phyloP scores from a whole-genome alignment of 1,284 basidiomycete species.

The Polyporus tsugae region DNA sequence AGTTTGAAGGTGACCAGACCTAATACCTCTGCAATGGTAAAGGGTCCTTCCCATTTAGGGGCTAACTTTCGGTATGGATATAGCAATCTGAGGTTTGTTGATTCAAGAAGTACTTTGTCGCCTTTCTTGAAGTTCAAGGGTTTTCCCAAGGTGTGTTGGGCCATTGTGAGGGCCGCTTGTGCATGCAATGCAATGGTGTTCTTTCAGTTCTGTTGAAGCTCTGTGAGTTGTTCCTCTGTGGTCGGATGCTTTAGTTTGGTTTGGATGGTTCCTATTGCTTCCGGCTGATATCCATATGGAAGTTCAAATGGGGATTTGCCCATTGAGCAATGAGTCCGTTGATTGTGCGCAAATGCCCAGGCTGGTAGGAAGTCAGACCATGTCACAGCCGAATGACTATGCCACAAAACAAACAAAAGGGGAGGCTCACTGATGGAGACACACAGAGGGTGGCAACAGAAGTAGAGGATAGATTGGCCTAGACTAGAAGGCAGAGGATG shows the following conservation, averaged over 20 bases:
- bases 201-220: neutral
- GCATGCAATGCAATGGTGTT: conserved; percentile 7
- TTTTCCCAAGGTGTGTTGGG: neutral
- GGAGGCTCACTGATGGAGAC: too few species aligned
- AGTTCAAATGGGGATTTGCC: neutral
- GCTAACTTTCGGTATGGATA: conserved; percentile 9
- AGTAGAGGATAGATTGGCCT: too few species aligned
- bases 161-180: conserved; percentile 5
- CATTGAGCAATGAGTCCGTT: neutral
- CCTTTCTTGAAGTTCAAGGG: conserved; percentile 7
- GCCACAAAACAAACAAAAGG: too few species aligned
- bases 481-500: too few species aligned
- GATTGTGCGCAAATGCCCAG: neutral
- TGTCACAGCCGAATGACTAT: too few species aligned
- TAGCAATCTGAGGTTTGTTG: conserved; percentile 14
- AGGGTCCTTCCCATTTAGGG: conserved; percentile 14
- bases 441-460: too few species aligned
- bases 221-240: neutral
- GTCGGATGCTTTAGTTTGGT: neutral
- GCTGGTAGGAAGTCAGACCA: neutral
- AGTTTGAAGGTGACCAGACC: conserved; percentile 8
- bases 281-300: neutral
- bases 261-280: neutral
- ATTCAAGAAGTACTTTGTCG: conserved; percentile 15
- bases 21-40: conserved; percentile 3